Conservation (phyloP, 768 basidiomycete genomes). For the Stropharia rugosoannulata region DNA sequence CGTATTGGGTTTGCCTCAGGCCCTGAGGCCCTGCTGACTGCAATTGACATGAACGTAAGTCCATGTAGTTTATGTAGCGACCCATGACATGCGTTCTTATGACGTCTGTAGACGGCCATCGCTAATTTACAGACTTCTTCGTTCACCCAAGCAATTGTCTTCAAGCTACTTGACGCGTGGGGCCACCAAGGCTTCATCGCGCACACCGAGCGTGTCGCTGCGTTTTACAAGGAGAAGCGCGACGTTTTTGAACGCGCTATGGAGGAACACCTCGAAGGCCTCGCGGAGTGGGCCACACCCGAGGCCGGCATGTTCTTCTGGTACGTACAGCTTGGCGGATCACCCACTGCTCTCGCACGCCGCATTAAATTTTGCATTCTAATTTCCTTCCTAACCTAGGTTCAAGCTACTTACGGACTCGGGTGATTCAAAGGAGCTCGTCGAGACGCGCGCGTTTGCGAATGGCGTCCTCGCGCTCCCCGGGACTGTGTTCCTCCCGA, state of each 20-base stretch:
- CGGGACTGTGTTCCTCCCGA: slow-evolving; percentile 79
- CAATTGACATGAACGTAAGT: slow-evolving; percentile 71
- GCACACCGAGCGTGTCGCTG: slow-evolving; percentile 69
- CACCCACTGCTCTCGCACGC: background rate
- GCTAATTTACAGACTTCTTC: slow-evolving; percentile 68
- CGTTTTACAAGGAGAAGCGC: slow-evolving; percentile 71
- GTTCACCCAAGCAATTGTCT: slow-evolving; percentile 62
- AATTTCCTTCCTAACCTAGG: slow-evolving; percentile 37
- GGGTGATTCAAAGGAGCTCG: slow-evolving; percentile 72
- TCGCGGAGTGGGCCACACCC: slow-evolving; percentile 72
- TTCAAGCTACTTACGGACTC: slow-evolving; percentile 60
- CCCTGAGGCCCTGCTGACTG: slow-evolving; percentile 62
- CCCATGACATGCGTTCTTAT: too few relatives aligned
- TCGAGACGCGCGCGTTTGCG: slow-evolving; percentile 72
- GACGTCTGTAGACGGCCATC: slow-evolving; percentile 48
- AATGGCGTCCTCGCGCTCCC: slow-evolving; percentile 89
- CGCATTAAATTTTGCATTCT: background rate
- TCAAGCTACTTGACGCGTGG: slow-evolving; percentile 64
- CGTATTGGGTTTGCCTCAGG: slow-evolving; percentile 82
- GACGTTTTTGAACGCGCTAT: slow-evolving; percentile 79
- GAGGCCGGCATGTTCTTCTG: slow-evolving; percentile 91
- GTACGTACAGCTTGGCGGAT: slow-evolving; percentile 37
- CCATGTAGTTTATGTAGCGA: background rate
- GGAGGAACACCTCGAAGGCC: slow-evolving; percentile 70
- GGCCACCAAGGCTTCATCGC: slow-evolving; percentile 71